phyloP scores from a whole-genome alignment of 768 basidiomycete genomes.

The Phlebiopsis gigantea region DNA sequence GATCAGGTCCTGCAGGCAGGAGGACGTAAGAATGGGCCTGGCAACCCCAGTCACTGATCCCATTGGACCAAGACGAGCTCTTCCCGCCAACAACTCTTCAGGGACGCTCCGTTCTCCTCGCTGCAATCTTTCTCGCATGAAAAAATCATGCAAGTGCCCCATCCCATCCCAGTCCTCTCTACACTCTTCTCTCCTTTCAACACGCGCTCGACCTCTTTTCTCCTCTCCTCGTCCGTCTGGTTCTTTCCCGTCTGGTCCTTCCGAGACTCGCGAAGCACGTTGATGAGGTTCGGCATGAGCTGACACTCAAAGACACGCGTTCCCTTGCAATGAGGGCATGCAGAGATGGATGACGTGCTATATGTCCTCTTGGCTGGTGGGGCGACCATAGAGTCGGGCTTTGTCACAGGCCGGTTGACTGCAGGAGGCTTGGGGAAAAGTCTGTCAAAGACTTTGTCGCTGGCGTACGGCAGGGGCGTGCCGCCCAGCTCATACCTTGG shows the following conservation, averaged over 20 bases:
- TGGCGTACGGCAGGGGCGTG: conserved; percentile 79
- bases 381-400: conserved; percentile 53
- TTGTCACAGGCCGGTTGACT: conserved; percentile 48
- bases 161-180: conserved; percentile 75
- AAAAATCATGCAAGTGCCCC: conserved; percentile 90
- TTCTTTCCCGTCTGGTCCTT: conserved; percentile 25
- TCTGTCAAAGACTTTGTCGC: conserved; percentile 61
- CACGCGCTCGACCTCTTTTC: conserved; percentile 50
- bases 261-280: conserved; percentile 45
- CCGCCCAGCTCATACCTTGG: conserved; percentile 84
- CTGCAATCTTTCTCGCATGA: conserved; percentile 82
- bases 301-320: conserved; percentile 86
- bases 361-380: conserved; percentile 46
- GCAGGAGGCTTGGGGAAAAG: conserved; percentile 60
- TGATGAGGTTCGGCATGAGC: conserved; percentile 91
- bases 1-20: background rate
- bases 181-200: conserved; percentile 42
- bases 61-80: conserved; percentile 74
- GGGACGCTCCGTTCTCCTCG: conserved; percentile 33
- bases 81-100: conserved; percentile 56
- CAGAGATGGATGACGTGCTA: conserved; percentile 46
- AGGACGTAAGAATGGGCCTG: background rate
- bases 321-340: conserved; percentile 63
- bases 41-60: conserved; percentile 32
- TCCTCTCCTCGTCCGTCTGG: conserved; percentile 63